These are phyloP conservation scores for Boechera retrofracta DNA, from an alignment of 345 rosid species.

Conservation along the genomic window DNA sequence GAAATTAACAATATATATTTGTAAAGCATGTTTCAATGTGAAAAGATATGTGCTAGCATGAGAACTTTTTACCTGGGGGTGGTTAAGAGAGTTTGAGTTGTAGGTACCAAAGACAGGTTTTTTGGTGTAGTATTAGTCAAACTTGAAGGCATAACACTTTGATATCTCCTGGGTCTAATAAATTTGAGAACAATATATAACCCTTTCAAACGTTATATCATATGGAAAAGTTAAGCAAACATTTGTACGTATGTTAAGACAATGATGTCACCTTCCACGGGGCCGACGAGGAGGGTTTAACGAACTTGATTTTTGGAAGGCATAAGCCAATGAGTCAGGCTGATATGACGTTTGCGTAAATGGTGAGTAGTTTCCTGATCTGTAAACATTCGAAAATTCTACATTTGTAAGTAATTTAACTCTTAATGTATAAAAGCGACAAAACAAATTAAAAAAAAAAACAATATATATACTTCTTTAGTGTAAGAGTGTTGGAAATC, in stretches of 20 bases:
- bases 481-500: conserved; percentile 9
- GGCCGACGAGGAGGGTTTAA: conserved; percentile 11
- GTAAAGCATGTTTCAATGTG: background rate
- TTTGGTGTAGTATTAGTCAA: background rate
- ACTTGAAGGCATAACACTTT: conserved; percentile 1
- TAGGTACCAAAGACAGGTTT: conserved; percentile 5
- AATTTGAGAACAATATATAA: conserved; percentile 14
- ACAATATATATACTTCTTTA: conserved; percentile 2
- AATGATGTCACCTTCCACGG: conserved; percentile 37
- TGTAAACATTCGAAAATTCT: background rate
- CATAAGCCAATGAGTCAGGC: conserved; percentile 13
- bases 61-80: conserved; percentile 14
- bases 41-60: background rate
- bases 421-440: background rate
- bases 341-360: background rate
- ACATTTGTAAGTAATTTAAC: background rate
- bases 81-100: conserved; percentile 9
- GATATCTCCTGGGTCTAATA: conserved; percentile 24
- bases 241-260: background rate
- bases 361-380: conserved; percentile 25
- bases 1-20: background rate
- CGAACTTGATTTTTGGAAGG: conserved; percentile 22
- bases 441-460: background rate
- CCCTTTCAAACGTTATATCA: background rate
- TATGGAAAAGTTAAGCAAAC: background rate